Base-by-base conservation (phyloP, 768 basidiomycete genomes). In the Naganishia onofrii region DNA sequence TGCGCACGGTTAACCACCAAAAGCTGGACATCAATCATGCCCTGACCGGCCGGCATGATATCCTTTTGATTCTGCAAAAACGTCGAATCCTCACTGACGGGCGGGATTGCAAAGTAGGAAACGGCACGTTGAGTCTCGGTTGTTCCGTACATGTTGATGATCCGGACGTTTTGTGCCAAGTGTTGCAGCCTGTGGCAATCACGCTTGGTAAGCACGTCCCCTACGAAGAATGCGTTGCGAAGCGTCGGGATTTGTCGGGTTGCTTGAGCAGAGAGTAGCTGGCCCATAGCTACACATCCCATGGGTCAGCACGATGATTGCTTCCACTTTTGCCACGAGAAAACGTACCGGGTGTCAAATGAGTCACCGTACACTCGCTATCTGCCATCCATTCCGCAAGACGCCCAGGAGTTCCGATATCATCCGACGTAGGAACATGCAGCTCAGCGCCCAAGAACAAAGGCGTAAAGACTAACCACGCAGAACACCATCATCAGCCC, bases 101-200 rank as follows among this genome's bases (percentile, higher is more conserved):
- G 86, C 1, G 95, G 93, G 74, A 98, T 92, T 26, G 88, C 86
- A 78, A 94, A 97, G 83, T 97, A 98, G 26, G 94, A 97, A 12
- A 99, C 96, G 1, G 96, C 96, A 65, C 96, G 91, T 80, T 99
- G 96, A 9, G 96, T 98, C 82, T 99, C 96, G 26, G 96, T 99
- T 8, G 96, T 98, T 19, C 96, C 96, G 80, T 97, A 99, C 96
- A 99, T 99, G 84, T 99, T 99, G 81, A 98, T 89, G 78, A 99
- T 97, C 38, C 88, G 85, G 17, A 94, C 93, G 75, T 98, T 96
- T 15, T 87, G 83, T 1, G 95, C 96, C 57, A 99, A 88, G 1
- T 90, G 85, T 80, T 99, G 96, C 2, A 99, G 85, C 42, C 96
- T 90, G 51, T 90, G 87, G 76, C 95, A 98, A 80, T 99, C 96